phyloP scores from a whole-genome alignment of 2,329 filamentous ascomycete species.

The Pezicula carpinea region DNA sequence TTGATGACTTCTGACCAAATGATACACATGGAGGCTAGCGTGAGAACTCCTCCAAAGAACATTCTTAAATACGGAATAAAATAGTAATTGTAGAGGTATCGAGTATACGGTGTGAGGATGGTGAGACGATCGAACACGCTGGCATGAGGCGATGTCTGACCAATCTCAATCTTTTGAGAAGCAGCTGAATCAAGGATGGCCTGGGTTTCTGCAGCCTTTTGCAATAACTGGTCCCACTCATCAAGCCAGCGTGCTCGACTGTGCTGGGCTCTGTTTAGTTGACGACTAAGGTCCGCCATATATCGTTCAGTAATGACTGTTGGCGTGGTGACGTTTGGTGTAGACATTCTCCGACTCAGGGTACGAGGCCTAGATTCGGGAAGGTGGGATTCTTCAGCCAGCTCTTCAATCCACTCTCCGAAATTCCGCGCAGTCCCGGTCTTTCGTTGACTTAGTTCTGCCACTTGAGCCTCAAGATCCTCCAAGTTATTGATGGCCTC shows the following conservation, averaged over 20 bases:
- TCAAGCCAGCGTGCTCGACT: constrained; percentile 76
- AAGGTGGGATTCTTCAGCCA: constrained; percentile 71
- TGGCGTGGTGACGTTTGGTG: constrained; percentile 52
- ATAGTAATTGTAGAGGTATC: constrained; percentile 73
- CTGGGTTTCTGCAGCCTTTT: constrained; percentile 70
- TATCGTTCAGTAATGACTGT: constrained; percentile 90
- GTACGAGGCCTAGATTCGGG: constrained; percentile 54
- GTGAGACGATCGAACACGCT: constrained; percentile 50
- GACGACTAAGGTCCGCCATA: constrained; percentile 81
- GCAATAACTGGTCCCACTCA: constrained; percentile 79
- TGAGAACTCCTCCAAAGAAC: constrained; percentile 60
- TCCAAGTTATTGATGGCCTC: constrained; percentile 78
- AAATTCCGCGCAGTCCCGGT: constrained; percentile 70
- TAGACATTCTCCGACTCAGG: constrained; percentile 34
- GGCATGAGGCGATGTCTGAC: constrained; percentile 49
- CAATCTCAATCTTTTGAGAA: constrained; percentile 77
- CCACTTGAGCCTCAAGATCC: constrained; percentile 74
- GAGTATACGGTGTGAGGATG: constrained; percentile 73
- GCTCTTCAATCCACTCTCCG: constrained; percentile 92
- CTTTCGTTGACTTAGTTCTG: constrained; percentile 76
- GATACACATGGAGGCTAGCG: constrained; percentile 73
- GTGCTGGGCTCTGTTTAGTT: constrained; percentile 76
- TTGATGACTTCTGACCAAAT: constrained; percentile 94
- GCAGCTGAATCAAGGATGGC: constrained; percentile 77
- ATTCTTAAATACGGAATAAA: constrained; percentile 66